Conservation (phyloP, 192 early-diverging fungal genomes). For the Coemansia biformis region DNA sequence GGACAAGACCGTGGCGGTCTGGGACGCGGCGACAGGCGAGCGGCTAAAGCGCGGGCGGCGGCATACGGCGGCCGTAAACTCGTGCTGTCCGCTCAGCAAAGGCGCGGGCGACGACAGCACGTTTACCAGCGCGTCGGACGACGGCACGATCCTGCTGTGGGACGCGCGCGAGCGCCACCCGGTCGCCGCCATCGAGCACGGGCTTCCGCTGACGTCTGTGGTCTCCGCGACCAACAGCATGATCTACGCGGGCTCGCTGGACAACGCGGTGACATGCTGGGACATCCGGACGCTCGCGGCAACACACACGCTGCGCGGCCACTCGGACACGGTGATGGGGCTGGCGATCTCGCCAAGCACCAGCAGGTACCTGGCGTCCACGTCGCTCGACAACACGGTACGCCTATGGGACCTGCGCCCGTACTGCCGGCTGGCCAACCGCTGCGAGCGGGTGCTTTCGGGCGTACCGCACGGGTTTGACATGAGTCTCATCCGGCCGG, state of each 20-base stretch:
- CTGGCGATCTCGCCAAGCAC: slow-evolving; percentile 74
- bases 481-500: slow-evolving; percentile 84
- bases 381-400: slow-evolving; percentile 93
- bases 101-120: slow-evolving; percentile 60
- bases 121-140: slow-evolving; percentile 80
- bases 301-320: slow-evolving; percentile 67
- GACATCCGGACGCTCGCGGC: slow-evolving; percentile 74
- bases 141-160: slow-evolving; percentile 73
- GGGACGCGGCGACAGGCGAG: slow-evolving; percentile 80
- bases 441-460: slow-evolving; percentile 71
- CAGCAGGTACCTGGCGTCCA: slow-evolving; percentile 75
- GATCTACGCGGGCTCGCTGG: slow-evolving; percentile 83
- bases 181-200: slow-evolving; percentile 54
- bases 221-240: slow-evolving; percentile 70
- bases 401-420: slow-evolving; percentile 94
- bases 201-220: slow-evolving; percentile 71
- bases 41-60: slow-evolving; percentile 74
- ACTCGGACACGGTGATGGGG: slow-evolving; percentile 87
- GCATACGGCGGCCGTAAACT: slow-evolving; percentile 80
- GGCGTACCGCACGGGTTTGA: slow-evolving; percentile 95
- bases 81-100: slow-evolving; percentile 61
- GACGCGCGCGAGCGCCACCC: slow-evolving; percentile 64
- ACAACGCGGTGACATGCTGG: slow-evolving; percentile 86
- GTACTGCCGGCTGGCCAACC: slow-evolving; percentile 60
- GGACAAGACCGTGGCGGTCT: slow-evolving; percentile 73